Evolutionary conservation across 306 rosid species (phyloP).

Genomic region (Cucurbita ficifolia): DNA sequence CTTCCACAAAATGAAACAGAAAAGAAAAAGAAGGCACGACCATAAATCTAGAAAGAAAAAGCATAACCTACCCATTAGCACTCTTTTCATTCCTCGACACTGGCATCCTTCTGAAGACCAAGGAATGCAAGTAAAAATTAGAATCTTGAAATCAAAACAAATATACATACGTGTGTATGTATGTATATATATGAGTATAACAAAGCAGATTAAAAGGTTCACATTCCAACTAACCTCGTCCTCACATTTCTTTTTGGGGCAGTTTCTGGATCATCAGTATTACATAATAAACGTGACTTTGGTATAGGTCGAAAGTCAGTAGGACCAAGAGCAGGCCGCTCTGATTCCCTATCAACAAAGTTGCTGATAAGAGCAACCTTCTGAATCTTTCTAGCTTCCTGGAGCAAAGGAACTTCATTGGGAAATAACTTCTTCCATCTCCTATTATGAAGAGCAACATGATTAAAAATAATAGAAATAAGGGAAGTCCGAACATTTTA

Average conservation of each 20-base stretch:
- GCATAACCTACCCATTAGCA: constrained; percentile 12
- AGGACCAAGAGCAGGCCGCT: constrained; percentile 62
- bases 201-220: not conserved
- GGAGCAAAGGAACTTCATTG: constrained; percentile 45
- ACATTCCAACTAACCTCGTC: constrained; percentile 21
- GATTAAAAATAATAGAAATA: not conserved
- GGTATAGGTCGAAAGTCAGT: constrained; percentile 46
- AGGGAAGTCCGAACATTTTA: not conserved
- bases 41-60: not conserved
- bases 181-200: not conserved
- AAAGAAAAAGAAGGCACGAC: not conserved
- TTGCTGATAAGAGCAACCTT: constrained; percentile 45
- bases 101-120: not conserved
- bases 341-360: constrained; percentile 79
- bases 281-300: constrained; percentile 12
- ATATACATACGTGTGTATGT: too few relatives aligned
- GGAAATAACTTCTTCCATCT: constrained; percentile 74
- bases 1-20: not conserved
- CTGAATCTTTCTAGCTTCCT: constrained; percentile 51
- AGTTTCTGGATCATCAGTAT: constrained; percentile 10
- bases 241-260: constrained; percentile 20
- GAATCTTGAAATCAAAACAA: not conserved
- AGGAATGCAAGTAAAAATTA: not conserved
- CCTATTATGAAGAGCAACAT: constrained; percentile 26
- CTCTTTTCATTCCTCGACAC: constrained; percentile 5